These are phyloP conservation scores for Camellia oleifera DNA, from an alignment of 179 eudicot genomes.

Conservation along the genomic window DNA sequence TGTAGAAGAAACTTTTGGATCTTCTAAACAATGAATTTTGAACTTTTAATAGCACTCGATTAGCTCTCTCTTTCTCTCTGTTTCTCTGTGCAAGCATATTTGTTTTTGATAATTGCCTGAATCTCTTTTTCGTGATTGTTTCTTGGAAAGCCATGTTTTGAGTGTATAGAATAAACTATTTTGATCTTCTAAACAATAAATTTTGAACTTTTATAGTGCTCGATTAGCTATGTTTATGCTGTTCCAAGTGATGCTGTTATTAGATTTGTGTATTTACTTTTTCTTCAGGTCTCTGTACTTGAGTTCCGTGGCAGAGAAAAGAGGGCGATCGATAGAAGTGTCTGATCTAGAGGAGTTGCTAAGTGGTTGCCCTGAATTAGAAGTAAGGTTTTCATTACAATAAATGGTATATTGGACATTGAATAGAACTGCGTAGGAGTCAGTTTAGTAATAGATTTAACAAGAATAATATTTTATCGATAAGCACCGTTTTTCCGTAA, in stretches of 20 bases:
- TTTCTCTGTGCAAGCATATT: background rate
- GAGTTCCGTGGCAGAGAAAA: slow-evolving; percentile 89
- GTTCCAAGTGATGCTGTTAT: slow-evolving; percentile 24
- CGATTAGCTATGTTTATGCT: slow-evolving; percentile 14
- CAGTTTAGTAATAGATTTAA: background rate
- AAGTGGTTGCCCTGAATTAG: slow-evolving; percentile 83
- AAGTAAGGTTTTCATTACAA: slow-evolving; percentile 59
- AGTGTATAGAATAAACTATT: background rate
- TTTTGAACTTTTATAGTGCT: slow-evolving; percentile 1
- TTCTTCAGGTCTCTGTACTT: slow-evolving; percentile 83
- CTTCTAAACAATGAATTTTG: background rate
- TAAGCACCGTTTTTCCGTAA: background rate
- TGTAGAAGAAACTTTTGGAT: background rate
- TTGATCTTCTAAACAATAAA: background rate
- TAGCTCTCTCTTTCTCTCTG: background rate
- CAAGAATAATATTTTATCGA: background rate
- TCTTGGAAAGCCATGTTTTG: background rate
- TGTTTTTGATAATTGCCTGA: background rate
- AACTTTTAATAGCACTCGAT: slow-evolving; percentile 9
- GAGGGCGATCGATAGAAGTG: slow-evolving; percentile 74
- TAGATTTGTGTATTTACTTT: slow-evolving; percentile 21
- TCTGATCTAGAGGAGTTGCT: slow-evolving; percentile 90
- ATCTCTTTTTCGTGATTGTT: background rate
- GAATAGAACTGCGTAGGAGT: background rate
- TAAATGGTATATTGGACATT: background rate